A percentile compares a stretch with the other conserved stretches of the same genome.
phyloP scores from a whole-genome alignment of 352 stramenopile species.

The Phytopythium montanum region DNA sequence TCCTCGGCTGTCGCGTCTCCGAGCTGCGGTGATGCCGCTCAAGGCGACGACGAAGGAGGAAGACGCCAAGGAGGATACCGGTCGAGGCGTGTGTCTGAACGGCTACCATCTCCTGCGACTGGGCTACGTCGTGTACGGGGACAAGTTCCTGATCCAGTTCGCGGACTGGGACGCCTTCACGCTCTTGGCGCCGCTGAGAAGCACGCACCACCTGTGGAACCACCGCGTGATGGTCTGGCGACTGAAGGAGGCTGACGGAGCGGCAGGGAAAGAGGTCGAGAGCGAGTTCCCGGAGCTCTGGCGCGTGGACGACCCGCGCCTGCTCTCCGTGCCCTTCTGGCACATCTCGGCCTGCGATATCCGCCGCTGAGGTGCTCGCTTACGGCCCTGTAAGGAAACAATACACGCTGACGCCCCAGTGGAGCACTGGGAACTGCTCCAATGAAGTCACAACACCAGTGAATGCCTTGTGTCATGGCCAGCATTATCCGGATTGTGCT shows the following conservation, averaged over 20 bases:
- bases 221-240: constrained; percentile 10
- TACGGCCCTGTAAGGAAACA: too few relatives aligned
- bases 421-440: too few relatives aligned
- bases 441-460: too few relatives aligned
- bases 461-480: too few relatives aligned
- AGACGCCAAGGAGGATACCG: not conserved
- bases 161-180: constrained; percentile 11
- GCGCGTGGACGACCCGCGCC: constrained; percentile 6
- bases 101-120: constrained; percentile 15
- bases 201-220: constrained; percentile 12
- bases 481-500: too few relatives aligned
- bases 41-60: not conserved
- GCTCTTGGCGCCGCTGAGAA: not conserved
- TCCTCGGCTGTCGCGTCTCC: not conserved
- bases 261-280: not conserved
- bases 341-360: constrained; percentile 9
- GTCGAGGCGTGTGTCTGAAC: not conserved
- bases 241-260: not conserved
- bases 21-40: not conserved
- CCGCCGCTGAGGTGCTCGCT: not conserved
- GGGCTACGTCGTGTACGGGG: constrained; percentile 10
- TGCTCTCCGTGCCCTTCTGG: constrained; percentile 1
- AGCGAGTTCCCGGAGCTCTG: constrained; percentile 9
- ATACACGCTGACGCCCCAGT: too few relatives aligned
- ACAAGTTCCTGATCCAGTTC: constrained; percentile 9